Evolutionary conservation across 108 stramenopile genomes (phyloP).

Genomic region (Mayamaea pseudoterrestris): DNA sequence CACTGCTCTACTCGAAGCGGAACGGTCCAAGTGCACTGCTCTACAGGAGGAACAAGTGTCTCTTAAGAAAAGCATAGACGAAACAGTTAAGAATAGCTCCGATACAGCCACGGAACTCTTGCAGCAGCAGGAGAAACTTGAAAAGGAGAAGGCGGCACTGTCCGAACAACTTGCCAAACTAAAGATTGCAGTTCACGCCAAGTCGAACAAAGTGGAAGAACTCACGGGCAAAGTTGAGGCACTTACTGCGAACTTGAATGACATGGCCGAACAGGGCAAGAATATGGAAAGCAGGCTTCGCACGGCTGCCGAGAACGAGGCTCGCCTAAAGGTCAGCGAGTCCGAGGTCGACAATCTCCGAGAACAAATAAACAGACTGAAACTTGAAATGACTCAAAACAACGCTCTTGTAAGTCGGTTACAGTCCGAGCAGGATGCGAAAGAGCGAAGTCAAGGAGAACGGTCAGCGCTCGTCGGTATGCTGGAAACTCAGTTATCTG

Average conservation of each 20-base stretch:
- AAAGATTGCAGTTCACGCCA: constrained; percentile 15
- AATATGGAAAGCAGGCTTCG: constrained; percentile 41
- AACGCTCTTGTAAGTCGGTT: constrained; percentile 51
- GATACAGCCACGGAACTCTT: constrained; percentile 28
- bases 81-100: constrained; percentile 23
- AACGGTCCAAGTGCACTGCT: constrained; percentile 20
- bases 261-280: constrained; percentile 57
- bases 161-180: constrained; percentile 28
- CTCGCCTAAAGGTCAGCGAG: constrained; percentile 44
- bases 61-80: constrained; percentile 28
- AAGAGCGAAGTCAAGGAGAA: constrained; percentile 72
- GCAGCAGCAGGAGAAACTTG: constrained; percentile 37
- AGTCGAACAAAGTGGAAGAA: constrained; percentile 58
- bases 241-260: constrained; percentile 41
- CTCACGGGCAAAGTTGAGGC: constrained; percentile 51
- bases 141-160: constrained; percentile 14
- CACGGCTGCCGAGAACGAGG: constrained; percentile 39
- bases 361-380: constrained; percentile 64
- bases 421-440: constrained; percentile 71
- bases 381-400: constrained; percentile 62
- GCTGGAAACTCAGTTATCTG: constrained; percentile 73
- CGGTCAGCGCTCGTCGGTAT: constrained; percentile 80
- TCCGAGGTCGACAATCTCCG: constrained; percentile 45
- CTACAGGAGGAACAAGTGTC: constrained; percentile 32
- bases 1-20: constrained; percentile 27